Evolutionary conservation across 208 protist species (phyloP), one percentile per base, ranked within the genome.

Genomic region (Trypanosoma melophagium): DNA sequence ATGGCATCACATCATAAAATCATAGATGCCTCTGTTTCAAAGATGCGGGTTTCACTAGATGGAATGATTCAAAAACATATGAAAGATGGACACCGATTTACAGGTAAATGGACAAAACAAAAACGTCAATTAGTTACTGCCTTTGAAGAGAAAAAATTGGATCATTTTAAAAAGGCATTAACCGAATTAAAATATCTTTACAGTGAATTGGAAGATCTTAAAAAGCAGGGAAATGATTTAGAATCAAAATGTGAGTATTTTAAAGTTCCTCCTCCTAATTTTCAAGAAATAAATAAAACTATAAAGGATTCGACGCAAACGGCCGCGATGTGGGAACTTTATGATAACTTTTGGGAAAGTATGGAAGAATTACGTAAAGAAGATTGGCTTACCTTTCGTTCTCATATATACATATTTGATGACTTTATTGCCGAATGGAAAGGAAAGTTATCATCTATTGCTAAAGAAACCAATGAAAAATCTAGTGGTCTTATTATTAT

Each of bases 371-470:
- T 98, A 21, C 81, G 88, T 51, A 56, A 76, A 13, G 90, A 98
- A 76, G 92, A 98, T 70, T 99, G 97, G 97, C 79, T 98, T 50
- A 94, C 92, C 8, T 98, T 99, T 71, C 92, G 97, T 57, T 61
- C 84, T 14, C 89, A 97, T 71, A 87, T 81, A 66, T 97, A 91
- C 63, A 70, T 92, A 35, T 97, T 99, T 76, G 95, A 98, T 35
- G 97, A 98, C 70, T 98, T 98, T 64, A 87, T 96, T 73, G 86
- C 83, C 49, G 86, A 93, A 19, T 98, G 95, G 96, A 58, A 60
- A 21, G 67, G 51, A 10, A 87, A 74, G n/a, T 60, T 92, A 41
- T 19, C 57, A 19, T 21, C 60, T 50, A 51, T 59, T 19, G 60
- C 62, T 19, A 53, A 45, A 22, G 38, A 40, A 24, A 42, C 38